These are phyloP conservation scores for Paxillus involutus DNA, from an alignment of 768 basidiomycete genomes.

Conservation along the genomic window DNA sequence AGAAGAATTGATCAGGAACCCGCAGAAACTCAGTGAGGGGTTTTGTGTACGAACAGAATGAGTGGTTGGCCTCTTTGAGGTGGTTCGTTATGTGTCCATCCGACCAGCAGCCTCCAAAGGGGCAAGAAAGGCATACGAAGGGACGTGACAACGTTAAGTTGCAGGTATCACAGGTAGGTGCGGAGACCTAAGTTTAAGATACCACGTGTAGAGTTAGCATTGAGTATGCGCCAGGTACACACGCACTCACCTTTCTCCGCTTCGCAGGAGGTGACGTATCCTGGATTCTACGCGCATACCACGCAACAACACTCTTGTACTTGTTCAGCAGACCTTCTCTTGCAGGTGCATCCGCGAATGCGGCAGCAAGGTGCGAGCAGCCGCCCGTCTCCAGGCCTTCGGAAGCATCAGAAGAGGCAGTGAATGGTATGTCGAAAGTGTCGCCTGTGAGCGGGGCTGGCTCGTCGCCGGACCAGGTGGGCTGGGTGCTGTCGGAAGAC, in stretches of 20 bases:
- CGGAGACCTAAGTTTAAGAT: constrained; percentile 40
- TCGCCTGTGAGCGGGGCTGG: constrained; percentile 6
- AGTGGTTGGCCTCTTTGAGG: constrained; percentile 55
- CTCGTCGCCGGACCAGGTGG: constrained; percentile 30
- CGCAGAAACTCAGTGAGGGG: neutral
- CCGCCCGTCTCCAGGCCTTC: constrained; percentile 8
- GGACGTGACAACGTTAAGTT: constrained; percentile 55
- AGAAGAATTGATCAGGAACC: neutral
- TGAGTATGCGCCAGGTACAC: neutral
- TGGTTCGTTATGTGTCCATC: constrained; percentile 58
- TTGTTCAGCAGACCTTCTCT: constrained; percentile 39
- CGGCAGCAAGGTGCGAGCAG: constrained; percentile 43
- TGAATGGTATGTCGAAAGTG: constrained; percentile 9
- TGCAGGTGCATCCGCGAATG: constrained; percentile 35
- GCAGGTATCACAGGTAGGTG: constrained; percentile 67
- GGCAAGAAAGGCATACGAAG: constrained; percentile 72
- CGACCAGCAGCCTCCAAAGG: constrained; percentile 69
- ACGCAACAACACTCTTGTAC: constrained; percentile 54
- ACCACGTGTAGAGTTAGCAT: neutral
- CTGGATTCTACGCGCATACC: constrained; percentile 51
- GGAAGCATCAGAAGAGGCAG: constrained; percentile 10
- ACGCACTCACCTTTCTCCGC: constrained; percentile 57
- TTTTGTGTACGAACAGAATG: constrained; percentile 55
- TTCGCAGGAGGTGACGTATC: constrained; percentile 52
- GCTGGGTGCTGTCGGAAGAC: constrained; percentile 29